Percentiles rank a stretch among this genome's conserved stretches.
phyloP scores from a whole-genome alignment of 257 asterid species.

The Fraxinus quadrangulata region DNA sequence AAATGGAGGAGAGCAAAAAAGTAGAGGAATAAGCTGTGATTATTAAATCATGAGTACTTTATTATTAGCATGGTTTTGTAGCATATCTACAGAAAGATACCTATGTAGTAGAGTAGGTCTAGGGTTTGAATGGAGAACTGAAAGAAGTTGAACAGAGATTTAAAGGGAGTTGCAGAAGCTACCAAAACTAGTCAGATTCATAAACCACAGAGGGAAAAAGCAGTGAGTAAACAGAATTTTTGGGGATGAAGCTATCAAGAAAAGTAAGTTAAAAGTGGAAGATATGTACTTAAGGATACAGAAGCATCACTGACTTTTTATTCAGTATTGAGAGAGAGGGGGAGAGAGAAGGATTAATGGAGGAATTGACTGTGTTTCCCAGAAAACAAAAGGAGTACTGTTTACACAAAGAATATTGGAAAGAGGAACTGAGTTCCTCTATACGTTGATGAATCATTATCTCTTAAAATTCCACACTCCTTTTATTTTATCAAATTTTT shows the following conservation, averaged over 20 bases:
- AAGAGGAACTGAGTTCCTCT: conserved; percentile 14
- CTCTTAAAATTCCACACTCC: conserved; percentile 20
- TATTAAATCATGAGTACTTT: conserved; percentile 51
- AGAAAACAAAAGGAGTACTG: conserved; percentile 42
- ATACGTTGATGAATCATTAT: conserved; percentile 27
- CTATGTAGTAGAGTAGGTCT: conserved; percentile 25
- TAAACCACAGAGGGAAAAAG: background rate
- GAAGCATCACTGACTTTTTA: conserved; percentile 22
- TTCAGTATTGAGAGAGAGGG: background rate
- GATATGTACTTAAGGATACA: conserved; percentile 31
- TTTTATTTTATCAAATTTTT: conserved; percentile 3
- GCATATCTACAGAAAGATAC: conserved; percentile 27
- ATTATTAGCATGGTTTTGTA: conserved; percentile 55
- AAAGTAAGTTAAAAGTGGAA: conserved; percentile 30
- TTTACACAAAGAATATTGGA: conserved; percentile 45
- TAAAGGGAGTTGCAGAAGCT: conserved; percentile 33
- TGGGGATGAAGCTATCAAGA: conserved; percentile 23
- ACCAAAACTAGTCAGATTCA: conserved; percentile 14
- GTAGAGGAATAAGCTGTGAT: conserved; percentile 10
- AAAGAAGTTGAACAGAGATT: conserved; percentile 13
- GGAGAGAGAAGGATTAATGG: conserved; percentile 19
- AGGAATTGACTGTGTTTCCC: conserved; percentile 53
- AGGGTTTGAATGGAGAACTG: conserved; percentile 24
- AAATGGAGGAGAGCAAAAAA: conserved; percentile 17
- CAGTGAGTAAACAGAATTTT: background rate